Percentiles rank a stretch among this genome's conserved stretches.
These are phyloP conservation scores for Candida dubliniensis DNA, from an alignment of 1,139 yeast species.

Conservation along the genomic window DNA sequence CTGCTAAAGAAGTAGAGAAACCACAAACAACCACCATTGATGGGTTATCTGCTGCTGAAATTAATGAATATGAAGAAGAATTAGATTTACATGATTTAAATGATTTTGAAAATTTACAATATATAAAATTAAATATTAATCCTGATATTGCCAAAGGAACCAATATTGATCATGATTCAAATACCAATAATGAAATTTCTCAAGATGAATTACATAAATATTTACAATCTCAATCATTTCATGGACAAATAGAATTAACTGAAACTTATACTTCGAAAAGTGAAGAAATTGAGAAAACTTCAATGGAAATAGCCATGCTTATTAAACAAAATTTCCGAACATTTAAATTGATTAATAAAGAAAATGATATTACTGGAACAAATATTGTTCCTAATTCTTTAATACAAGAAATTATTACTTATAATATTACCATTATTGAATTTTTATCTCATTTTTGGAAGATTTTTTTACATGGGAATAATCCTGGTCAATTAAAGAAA, in stretches of 20 bases:
- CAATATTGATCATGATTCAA: conserved; percentile 7
- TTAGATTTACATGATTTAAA: conserved; percentile 64
- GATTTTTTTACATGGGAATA: conserved; percentile 36
- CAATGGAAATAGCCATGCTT: conserved; percentile 48
- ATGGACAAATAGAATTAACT: conserved; percentile 36
- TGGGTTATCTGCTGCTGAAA: conserved; percentile 28
- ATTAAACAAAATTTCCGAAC: conserved; percentile 55
- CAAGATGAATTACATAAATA: conserved; percentile 25
- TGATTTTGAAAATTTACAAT: conserved; percentile 47
- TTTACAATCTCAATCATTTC: conserved; percentile 23
- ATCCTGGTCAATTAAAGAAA: conserved; percentile 41
- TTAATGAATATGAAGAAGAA: conserved; percentile 47
- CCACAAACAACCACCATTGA: conserved; percentile 13
- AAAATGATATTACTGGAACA: conserved; percentile 9
- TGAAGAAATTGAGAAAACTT: conserved; percentile 47
- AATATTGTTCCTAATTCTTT: conserved; percentile 27
- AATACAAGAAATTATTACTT: conserved; percentile 38
- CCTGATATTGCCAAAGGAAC: conserved; percentile 18
- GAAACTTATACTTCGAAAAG: conserved; percentile 36
- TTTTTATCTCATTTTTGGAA: conserved; percentile 49
- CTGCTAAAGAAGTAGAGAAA: conserved; percentile 9
- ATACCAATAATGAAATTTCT: conserved; percentile 9
- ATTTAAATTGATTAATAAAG: conserved; percentile 19
- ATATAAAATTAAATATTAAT: conserved; percentile 58
- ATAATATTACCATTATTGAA: conserved; percentile 43